Conservation (phyloP, 2,329 filamentous ascomycete genomes). For the Aspergillus piperis region DNA sequence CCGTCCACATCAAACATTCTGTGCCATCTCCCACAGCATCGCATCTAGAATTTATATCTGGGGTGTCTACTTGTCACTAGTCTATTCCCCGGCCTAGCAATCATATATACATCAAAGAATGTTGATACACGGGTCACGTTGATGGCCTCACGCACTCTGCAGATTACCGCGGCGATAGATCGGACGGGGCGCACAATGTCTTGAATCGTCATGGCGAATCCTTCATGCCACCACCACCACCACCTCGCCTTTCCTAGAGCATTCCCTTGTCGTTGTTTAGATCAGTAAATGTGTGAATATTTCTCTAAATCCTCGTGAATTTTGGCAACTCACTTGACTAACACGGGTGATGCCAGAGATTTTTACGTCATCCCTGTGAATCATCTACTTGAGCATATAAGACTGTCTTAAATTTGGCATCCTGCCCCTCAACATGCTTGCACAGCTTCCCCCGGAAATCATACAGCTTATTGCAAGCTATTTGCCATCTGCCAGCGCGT, state of each 20-base stretch:
- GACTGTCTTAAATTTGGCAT: neutral
- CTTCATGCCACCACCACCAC: neutral
- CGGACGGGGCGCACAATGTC: constrained; percentile 2
- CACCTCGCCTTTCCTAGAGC: neutral
- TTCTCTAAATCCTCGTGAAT: neutral
- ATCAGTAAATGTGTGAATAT: neutral
- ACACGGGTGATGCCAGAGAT: neutral
- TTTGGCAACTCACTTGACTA: neutral
- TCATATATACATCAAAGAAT: neutral
- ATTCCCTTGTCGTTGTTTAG: neutral
- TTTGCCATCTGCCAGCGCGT: constrained; percentile 49
- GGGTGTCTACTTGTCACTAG: neutral
- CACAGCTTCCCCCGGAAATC: constrained; percentile 45
- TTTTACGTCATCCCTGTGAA: constrained; percentile 1
- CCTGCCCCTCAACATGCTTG: constrained; percentile 28
- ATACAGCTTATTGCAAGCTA: constrained; percentile 44
- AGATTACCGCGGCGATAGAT: constrained; percentile 10
- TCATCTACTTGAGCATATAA: neutral
- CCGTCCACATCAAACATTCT: neutral
- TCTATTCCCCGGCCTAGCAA: neutral
- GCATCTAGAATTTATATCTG: neutral
- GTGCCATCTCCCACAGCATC: no score
- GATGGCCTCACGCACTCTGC: neutral
- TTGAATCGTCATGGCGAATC: neutral
- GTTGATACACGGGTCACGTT: neutral